A percentile compares a stretch with the other conserved stretches of the same genome.
These are phyloP conservation scores for Ophiostoma himal-ulmi DNA, from an alignment of 2,329 filamentous ascomycete genomes.

Conservation along the genomic window DNA sequence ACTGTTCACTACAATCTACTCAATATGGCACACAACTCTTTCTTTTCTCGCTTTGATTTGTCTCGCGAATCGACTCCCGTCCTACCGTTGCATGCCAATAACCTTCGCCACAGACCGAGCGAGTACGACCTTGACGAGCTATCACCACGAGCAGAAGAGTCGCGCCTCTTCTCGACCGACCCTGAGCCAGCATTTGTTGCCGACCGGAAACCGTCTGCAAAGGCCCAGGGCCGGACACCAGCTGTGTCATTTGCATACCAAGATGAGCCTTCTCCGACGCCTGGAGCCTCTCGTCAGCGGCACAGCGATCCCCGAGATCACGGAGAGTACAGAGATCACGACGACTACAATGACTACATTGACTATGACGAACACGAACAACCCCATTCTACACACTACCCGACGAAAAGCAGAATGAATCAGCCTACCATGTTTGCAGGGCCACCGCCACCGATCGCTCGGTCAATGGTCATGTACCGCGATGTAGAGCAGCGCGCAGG, in stretches of 20 bases:
- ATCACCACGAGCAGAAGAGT: slow-evolving; percentile 31
- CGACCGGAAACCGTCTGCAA: neutral
- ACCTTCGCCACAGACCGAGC: slow-evolving; percentile 32
- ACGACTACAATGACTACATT: slow-evolving; percentile 19
- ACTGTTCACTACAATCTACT: neutral
- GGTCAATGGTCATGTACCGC: slow-evolving; percentile 37
- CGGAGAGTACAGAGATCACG: slow-evolving; percentile 11
- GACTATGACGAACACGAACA: slow-evolving; percentile 4
- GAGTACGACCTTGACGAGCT: slow-evolving; percentile 35
- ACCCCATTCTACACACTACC: neutral
- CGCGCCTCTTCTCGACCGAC: slow-evolving; percentile 24
- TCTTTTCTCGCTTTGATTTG: slow-evolving; percentile 32
- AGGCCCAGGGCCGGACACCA: neutral
- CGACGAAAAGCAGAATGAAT: slow-evolving; percentile 27
- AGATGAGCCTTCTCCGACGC: slow-evolving; percentile 19
- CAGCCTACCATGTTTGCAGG: slow-evolving; percentile 40
- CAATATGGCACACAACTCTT: slow-evolving; percentile 24
- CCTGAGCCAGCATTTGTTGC: neutral
- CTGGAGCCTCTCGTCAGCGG: slow-evolving; percentile 20
- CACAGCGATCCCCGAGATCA: slow-evolving; percentile 10
- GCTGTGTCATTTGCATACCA: slow-evolving; percentile 19
- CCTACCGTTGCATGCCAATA: slow-evolving; percentile 30
- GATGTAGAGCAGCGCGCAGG: slow-evolving; percentile 31
- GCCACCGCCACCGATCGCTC: slow-evolving; percentile 47
- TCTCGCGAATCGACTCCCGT: slow-evolving; percentile 28